A percentile compares a stretch with the other conserved stretches of the same genome.
phyloP scores from a whole-genome alignment of 768 basidiomycete genomes.

The Rhodotorula toruloides region DNA sequence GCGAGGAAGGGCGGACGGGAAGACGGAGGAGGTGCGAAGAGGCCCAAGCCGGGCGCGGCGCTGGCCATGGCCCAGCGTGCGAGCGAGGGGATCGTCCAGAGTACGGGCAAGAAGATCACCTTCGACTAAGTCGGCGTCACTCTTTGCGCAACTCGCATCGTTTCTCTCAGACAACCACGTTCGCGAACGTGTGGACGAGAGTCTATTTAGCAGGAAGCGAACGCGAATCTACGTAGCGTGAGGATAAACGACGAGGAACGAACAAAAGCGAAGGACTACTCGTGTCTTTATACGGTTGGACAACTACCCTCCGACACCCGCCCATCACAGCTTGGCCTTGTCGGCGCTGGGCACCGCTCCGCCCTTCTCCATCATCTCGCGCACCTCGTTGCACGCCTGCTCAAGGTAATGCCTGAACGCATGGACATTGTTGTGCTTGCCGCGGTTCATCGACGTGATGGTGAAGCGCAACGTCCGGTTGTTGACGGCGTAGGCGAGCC shows the following conservation, averaged over 20 bases:
- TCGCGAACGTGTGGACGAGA: too few relatives aligned
- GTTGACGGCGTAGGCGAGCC: conserved; percentile 66
- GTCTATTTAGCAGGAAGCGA: too few relatives aligned
- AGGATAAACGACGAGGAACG: too few relatives aligned
- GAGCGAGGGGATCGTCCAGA: conserved; percentile 49
- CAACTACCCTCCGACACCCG: background rate
- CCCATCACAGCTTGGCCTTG: conserved; percentile 29
- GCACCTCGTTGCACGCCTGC: conserved; percentile 73
- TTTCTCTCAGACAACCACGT: background rate
- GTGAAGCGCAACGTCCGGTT: conserved; percentile 82
- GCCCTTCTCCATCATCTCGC: conserved; percentile 67
- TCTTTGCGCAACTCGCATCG: background rate
- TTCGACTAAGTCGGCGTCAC: conserved; percentile 44
- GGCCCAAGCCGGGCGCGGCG: conserved; percentile 50
- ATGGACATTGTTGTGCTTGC: conserved; percentile 52
- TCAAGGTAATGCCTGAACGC: conserved; percentile 60
- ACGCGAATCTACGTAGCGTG: too few relatives aligned
- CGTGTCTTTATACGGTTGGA: too few relatives aligned
- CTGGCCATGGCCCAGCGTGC: conserved; percentile 51
- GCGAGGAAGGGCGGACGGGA: conserved; percentile 35
- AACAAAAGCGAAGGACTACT: too few relatives aligned
- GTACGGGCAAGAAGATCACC: conserved; percentile 48
- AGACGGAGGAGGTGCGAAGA: conserved; percentile 41
- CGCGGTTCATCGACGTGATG: conserved; percentile 56
- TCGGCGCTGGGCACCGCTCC: conserved; percentile 3